These are phyloP conservation scores for Solioccasus polychromus DNA, from an alignment of 768 basidiomycete genomes.

Conservation along the genomic window DNA sequence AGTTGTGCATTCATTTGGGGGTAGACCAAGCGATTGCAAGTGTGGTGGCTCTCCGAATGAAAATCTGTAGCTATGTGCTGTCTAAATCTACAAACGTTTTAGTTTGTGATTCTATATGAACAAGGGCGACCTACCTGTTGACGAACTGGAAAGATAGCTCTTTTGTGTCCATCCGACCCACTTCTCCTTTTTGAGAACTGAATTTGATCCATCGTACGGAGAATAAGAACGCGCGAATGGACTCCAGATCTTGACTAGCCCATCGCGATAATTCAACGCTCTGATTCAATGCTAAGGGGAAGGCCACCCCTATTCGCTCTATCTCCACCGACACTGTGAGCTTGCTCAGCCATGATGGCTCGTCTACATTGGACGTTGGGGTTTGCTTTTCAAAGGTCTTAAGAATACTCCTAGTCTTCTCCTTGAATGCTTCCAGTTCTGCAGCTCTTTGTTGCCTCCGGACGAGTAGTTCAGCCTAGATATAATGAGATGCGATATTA, in stretches of 20 bases:
- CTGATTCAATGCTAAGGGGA: constrained; percentile 71
- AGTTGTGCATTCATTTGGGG: constrained; percentile 79
- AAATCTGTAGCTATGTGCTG: constrained; percentile 73
- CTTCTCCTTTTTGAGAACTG: constrained; percentile 69
- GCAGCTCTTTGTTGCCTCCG: constrained; percentile 72
- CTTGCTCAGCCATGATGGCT: constrained; percentile 52
- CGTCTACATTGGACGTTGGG: constrained; percentile 20
- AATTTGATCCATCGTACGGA: constrained; percentile 77
- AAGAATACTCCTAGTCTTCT: constrained; percentile 71
- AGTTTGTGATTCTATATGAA: neutral
- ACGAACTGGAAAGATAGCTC: constrained; percentile 86
- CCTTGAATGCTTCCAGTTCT: constrained; percentile 81
- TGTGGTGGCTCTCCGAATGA: constrained; percentile 60
- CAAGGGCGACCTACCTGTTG: constrained; percentile 47
- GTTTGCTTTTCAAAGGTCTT: constrained; percentile 68
- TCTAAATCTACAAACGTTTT: constrained; percentile 58
- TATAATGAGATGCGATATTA: constrained; percentile 14
- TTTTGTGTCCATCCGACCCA: constrained; percentile 69
- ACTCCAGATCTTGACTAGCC: constrained; percentile 37
- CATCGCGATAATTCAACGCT: constrained; percentile 48
- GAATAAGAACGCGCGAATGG: constrained; percentile 81
- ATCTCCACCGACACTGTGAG: constrained; percentile 55
- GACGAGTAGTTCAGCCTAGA: constrained; percentile 68
- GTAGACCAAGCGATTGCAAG: constrained; percentile 71
- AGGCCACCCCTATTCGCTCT: constrained; percentile 80